A percentile compares a stretch with the other conserved stretches of the same genome.
These are phyloP conservation scores for Scheffersomyces illinoinensis DNA, from an alignment of 1,139 yeast genomes.

Conservation along the genomic window DNA sequence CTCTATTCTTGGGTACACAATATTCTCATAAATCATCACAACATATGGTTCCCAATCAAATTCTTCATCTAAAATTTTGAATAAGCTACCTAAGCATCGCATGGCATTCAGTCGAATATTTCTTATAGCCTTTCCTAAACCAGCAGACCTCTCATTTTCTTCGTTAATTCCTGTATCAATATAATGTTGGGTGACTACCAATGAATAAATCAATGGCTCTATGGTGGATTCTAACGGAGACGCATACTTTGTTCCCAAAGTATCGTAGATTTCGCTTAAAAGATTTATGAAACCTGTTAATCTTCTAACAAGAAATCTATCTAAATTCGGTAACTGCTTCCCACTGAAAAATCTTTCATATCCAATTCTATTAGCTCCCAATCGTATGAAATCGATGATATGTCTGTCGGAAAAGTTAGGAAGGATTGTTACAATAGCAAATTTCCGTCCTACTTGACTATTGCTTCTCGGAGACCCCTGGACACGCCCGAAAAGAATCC, in stretches of 20 bases:
- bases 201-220: constrained; percentile 59
- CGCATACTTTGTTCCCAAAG: constrained; percentile 61
- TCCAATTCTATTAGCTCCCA: constrained; percentile 61
- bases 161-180: constrained; percentile 23
- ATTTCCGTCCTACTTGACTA: constrained; percentile 69
- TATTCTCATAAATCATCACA: constrained; percentile 48
- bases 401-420: constrained; percentile 60
- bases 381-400: constrained; percentile 57
- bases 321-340: constrained; percentile 14
- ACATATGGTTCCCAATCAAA: constrained; percentile 61
- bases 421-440: constrained; percentile 72
- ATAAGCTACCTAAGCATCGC: constrained; percentile 55
- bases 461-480: constrained; percentile 62
- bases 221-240: constrained; percentile 53
- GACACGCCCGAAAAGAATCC: constrained; percentile 86
- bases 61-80: constrained; percentile 46
- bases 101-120: constrained; percentile 61
- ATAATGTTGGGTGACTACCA: constrained; percentile 55
- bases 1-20: constrained; percentile 66
- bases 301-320: constrained; percentile 43
- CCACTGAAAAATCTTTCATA: constrained; percentile 36
- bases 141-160: constrained; percentile 21
- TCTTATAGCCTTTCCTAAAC: constrained; percentile 48
- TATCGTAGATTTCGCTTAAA: constrained; percentile 59
- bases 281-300: constrained; percentile 74